These are phyloP conservation scores for Citrus cavaleriei DNA, from an alignment of 345 rosid genomes.

Conservation along the genomic window DNA sequence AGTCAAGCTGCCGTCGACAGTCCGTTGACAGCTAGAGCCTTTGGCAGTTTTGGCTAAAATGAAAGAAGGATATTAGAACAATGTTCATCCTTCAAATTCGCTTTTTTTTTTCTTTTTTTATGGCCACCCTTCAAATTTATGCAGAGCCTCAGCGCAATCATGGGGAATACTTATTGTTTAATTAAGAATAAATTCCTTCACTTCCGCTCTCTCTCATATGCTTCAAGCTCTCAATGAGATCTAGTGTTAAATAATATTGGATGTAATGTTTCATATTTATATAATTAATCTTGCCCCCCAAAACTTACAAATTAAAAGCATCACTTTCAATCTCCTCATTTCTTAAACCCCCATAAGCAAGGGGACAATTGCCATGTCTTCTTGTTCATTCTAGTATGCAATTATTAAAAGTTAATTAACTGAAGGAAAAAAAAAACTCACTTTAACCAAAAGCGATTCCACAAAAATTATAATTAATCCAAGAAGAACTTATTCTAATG, in stretches of 20 bases:
- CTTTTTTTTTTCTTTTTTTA: too few species aligned
- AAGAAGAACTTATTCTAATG: neutral
- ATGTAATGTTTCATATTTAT: neutral
- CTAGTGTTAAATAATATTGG: neutral
- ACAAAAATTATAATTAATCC: neutral
- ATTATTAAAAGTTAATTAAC: neutral
- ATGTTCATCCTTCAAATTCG: too few species aligned
- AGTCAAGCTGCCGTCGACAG: neutral
- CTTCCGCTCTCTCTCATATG: neutral
- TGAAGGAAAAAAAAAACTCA: too few species aligned
- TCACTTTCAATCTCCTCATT: neutral
- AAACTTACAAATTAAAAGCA: neutral
- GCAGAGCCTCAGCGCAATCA: neutral
- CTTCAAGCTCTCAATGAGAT: neutral
- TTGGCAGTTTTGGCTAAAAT: neutral
- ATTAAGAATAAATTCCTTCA: neutral
- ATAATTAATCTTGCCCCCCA: neutral
- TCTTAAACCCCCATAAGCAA: neutral
- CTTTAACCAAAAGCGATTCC: neutral
- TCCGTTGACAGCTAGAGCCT: too few species aligned
- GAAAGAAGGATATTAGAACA: too few species aligned
- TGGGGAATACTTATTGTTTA: neutral
- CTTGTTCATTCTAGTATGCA: neutral
- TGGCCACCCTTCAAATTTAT: neutral
- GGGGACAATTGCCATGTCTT: neutral